Evolutionary conservation across 495 filamentous ascomycete species (phyloP).

Genomic region (Amniculicola lignicola): DNA sequence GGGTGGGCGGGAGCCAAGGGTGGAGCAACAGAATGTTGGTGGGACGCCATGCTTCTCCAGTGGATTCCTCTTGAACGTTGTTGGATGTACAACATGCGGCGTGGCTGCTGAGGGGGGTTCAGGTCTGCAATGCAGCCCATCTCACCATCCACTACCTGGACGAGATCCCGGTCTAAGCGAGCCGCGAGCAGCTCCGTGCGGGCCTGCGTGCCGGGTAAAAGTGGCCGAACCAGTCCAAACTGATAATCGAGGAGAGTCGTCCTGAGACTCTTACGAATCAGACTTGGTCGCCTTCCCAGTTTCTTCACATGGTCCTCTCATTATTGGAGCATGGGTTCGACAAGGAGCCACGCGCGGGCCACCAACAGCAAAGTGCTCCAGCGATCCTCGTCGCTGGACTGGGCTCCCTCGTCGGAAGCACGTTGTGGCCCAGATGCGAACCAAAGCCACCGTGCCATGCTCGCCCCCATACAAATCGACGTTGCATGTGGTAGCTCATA

Average conservation of each 20-base stretch:
- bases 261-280: conserved; percentile 15
- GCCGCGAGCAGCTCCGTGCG: conserved; percentile 20
- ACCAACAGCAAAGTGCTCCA: conserved; percentile 15
- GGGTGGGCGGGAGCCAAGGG: not conserved
- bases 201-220: conserved; percentile 31
- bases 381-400: conserved; percentile 1
- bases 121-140: not conserved
- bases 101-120: not conserved
- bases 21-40: conserved; percentile 5
- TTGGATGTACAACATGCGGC: not conserved
- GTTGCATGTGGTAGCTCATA: conserved; percentile 12
- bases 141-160: not conserved
- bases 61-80: not conserved
- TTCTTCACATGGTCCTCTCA: not conserved
- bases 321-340: not conserved
- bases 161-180: not conserved
- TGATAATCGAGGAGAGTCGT: not conserved
- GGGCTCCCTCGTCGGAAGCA: conserved; percentile 3
- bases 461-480: not conserved
- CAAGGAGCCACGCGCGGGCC: not conserved
- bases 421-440: conserved; percentile 11
- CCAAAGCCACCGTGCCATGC: conserved; percentile 11
- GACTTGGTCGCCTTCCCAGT: not conserved
- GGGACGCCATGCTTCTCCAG: not conserved
- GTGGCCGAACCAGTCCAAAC: conserved; percentile 1